phyloP scores from a whole-genome alignment of 768 basidiomycete genomes.

The Termitomyces sp. region DNA sequence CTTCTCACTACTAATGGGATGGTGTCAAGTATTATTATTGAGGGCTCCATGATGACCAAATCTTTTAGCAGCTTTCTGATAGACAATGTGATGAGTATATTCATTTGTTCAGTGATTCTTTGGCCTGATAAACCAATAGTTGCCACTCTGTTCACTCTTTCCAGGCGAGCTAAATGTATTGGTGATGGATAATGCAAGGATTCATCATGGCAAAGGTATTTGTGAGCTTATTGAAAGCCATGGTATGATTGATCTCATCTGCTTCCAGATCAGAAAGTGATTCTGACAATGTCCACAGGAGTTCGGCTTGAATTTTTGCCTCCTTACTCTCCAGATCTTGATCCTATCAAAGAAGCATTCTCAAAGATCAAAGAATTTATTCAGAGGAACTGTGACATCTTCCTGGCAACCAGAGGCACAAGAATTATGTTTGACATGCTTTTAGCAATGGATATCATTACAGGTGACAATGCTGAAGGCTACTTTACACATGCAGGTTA shows the following conservation, averaged over 20 bases:
- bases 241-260: not conserved
- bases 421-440: constrained; percentile 28
- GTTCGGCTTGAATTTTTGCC: constrained; percentile 30
- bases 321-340: constrained; percentile 39
- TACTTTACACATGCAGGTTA: constrained; percentile 34
- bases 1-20: constrained; percentile 32
- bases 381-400: constrained; percentile 18
- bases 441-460: constrained; percentile 26
- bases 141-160: constrained; percentile 24
- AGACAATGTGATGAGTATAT: constrained; percentile 23
- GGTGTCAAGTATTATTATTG: constrained; percentile 23
- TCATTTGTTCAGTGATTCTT: not conserved
- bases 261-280: not conserved
- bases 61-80: constrained; percentile 24
- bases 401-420: constrained; percentile 4
- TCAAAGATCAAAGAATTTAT: constrained; percentile 34
- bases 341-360: constrained; percentile 41
- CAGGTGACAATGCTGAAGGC: constrained; percentile 24
- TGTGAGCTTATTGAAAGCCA: constrained; percentile 21
- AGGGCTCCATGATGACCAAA: constrained; percentile 27
- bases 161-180: constrained; percentile 28
- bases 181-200: constrained; percentile 34
- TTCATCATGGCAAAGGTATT: constrained; percentile 30
- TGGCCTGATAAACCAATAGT: not conserved
- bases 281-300: constrained; percentile 13